Conservation (phyloP, 75 land plant genomes). For the Pinus tabuliformis region DNA sequence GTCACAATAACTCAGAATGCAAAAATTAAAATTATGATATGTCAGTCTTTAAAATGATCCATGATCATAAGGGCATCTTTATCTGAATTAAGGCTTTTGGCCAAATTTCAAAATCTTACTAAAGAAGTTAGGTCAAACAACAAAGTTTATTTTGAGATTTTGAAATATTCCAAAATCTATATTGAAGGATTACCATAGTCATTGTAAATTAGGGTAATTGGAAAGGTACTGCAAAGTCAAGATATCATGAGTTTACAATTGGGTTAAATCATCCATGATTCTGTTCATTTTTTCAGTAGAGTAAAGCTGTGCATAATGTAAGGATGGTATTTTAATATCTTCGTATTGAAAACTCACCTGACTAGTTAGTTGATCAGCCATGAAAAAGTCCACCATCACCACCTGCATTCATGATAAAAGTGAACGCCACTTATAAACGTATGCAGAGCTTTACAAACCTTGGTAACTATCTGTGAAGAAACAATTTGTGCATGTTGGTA, state of each 20-base stretch:
- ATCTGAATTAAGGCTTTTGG: too few relatives aligned
- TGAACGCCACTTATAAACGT: background rate
- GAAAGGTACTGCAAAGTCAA: too few relatives aligned
- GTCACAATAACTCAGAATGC: too few relatives aligned
- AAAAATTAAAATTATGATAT: too few relatives aligned
- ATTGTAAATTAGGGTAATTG: too few relatives aligned
- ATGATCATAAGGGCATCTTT: too few relatives aligned
- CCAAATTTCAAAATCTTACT: too few relatives aligned
- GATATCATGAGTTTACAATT: background rate
- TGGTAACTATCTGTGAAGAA: background rate
- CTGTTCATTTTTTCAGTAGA: background rate
- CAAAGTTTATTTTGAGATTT: too few relatives aligned
- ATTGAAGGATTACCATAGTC: too few relatives aligned
- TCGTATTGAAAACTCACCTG: conserved; percentile 46
- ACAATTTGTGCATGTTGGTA: background rate
- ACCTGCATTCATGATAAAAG: conserved; percentile 43
- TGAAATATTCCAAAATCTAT: too few relatives aligned
- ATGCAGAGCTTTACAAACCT: background rate
- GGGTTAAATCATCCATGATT: background rate
- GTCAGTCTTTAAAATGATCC: too few relatives aligned
- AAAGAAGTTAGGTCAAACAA: too few relatives aligned
- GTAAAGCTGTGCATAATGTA: background rate
- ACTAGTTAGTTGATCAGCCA: conserved; percentile 98
- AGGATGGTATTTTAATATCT: background rate
- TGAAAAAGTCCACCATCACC: conserved; percentile 94